Base-by-base conservation (phyloP, 192 early-diverging fungal species). In the Entomortierella beljakovae region DNA sequence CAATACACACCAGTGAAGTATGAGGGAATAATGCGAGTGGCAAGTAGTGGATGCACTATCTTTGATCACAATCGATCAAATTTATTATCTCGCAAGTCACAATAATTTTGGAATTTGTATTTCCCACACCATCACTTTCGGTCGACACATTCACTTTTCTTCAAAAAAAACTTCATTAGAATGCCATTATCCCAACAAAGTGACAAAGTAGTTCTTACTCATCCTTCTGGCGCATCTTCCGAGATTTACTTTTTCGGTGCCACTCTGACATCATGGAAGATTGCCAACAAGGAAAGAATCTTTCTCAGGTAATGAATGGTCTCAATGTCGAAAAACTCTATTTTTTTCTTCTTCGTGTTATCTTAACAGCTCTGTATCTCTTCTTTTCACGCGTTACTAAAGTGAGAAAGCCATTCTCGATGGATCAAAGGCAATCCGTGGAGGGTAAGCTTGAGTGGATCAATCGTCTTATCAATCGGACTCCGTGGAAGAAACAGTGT, bases 371-470 rank as follows among this genome's bases (percentile, higher is more conserved):
- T 60, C 57, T 9, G 25, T 28, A 9, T n/a, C 1, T 43, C 11
- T 29, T n/a, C 29, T 8, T 15, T 38, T 64, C 2, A 26, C 43
- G 16, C 1, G n/a, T 7, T n/a, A 29, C 40, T 3, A 51, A 64
- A 97, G 95, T 83, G 82, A 81, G 40, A 87, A 89, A 62, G 92
- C 96, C 23, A 84, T 91, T 33, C 82, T 96, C 1, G 91, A 99
- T 76, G 96, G 95, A 35, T 88, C 90, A 79, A 98, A 96, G 86
- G 92, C 96, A 1, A 93, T 98, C 64, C 96, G 98, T 40, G 96
- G 93, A 57, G 94, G 94, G 70, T 79, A 65, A 57, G 18, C 10
- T 83, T 34, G 29, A 29, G 26, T 32, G 4, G 6, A 2, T 32
- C 15, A 7, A n/a, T 61, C 56, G 4, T 58, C 10, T 6, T 50